Conservation (phyloP, 352 stramenopile genomes). For the Thraustotheca clavata region DNA sequence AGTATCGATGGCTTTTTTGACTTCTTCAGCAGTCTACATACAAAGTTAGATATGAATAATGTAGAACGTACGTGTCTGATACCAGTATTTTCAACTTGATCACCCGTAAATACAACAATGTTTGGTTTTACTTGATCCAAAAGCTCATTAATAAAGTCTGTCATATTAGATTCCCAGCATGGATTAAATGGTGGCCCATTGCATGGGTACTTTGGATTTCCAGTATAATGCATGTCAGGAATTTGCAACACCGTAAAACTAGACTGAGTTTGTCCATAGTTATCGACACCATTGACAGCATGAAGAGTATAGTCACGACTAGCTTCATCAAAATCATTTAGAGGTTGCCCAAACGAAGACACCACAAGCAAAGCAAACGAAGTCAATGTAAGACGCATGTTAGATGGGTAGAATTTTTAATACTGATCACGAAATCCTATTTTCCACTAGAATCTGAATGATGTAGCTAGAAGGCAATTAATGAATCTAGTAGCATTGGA, state of each 20-base stretch:
- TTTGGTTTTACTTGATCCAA: slow-evolving; percentile 41
- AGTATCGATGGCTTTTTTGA: slow-evolving; percentile 32
- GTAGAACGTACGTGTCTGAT: not conserved
- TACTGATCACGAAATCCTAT: too few species aligned
- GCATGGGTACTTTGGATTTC: slow-evolving; percentile 31
- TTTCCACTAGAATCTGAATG: too few species aligned
- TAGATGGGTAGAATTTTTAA: too few species aligned
- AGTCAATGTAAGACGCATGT: too few species aligned
- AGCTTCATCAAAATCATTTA: too few species aligned
- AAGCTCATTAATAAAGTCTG: slow-evolving; percentile 36
- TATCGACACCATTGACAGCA: not conserved
- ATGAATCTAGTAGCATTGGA: too few species aligned
- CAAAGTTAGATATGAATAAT: not conserved
- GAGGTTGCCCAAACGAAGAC: too few species aligned
- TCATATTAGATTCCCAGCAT: slow-evolving; percentile 41
- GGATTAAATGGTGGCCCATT: slow-evolving; percentile 11
- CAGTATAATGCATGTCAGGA: slow-evolving; percentile 45
- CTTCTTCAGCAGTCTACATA: not conserved
- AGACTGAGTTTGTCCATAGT: not conserved
- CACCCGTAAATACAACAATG: slow-evolving; percentile 47
- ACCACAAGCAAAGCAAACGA: too few species aligned
- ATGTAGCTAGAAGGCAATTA: too few species aligned
- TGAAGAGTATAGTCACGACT: not conserved
- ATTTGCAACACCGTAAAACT: slow-evolving; percentile 51
- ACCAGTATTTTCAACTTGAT: slow-evolving; percentile 36